Evolutionary conservation across 768 basidiomycete species (phyloP), one percentile per base, ranked within the genome.

Genomic region (Russula virescens): DNA sequence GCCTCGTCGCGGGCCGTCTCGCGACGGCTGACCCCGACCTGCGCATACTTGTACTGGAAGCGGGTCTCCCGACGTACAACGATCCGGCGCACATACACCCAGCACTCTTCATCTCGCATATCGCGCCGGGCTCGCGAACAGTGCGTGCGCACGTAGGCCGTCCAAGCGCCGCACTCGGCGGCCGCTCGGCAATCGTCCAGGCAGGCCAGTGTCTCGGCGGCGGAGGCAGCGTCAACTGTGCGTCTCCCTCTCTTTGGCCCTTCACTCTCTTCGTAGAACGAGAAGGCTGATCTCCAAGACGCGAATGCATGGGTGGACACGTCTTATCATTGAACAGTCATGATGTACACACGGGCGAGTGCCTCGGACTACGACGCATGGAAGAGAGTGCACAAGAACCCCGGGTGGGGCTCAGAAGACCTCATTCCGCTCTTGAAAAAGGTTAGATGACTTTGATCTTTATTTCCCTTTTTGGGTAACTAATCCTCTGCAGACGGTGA

Each of bases 351-450:
- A 0, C 79, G 86, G 25, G 80, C 83, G 16, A 71, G 81, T 8
- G 80, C 83, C 2, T 86, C 84, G 0, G 87, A 88, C 68, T 86
- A 82, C 53, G 83, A 88, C 64, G 82, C 82, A 52, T 87, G 86
- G 86, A 80, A 81, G 65, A 64, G 47, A 2, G 69, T 75, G 2
- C 71, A 81, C 26, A 75, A 75, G 5, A 86, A 87, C 68, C 71
- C 78, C 1, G 86, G 85, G 2, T 88, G 87, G 87, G 76, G 83
- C 6, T 81, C 82, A 0, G 73, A 76, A 52, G 74, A 82, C 28
- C 68, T 88, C 6, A 79, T 87, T 34, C 85, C 86, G 0, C 72
- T 86, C 18, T 64, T 85, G 31, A 80, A 75, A 64, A 86, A 86
- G 78, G 87, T 81, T 8, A 31, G 31, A 31, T n/a, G 60, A 9